Evolutionary conservation across 345 rosid genomes (phyloP), one percentile per base, ranked within the genome.

Genomic region (Passiflora organensis): DNA sequence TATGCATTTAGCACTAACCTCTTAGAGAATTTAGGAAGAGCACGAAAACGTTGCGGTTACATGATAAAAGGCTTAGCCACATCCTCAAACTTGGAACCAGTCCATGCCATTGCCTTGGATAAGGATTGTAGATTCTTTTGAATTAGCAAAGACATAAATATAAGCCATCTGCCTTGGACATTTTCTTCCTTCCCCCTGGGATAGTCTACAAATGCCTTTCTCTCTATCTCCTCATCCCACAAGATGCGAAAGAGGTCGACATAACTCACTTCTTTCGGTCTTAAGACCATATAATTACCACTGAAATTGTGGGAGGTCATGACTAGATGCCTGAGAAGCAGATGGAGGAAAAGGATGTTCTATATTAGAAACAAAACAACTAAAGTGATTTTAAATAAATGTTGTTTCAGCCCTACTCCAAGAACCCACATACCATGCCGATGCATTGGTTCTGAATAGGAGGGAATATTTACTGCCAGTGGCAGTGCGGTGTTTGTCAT

Each of bases 11-110:
- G 34, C 34, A 21, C n/a, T 25, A 55, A 71, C 76, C 69, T 65
- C 28, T 58, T 16, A 65, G 15, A 13, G 18, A 52, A 24, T 52
- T 55, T 1, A 51, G 25, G 19, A 71, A 47, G 60, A 71, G 71
- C 48, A 11, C n/a, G 13, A 47, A 43, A 18, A 62, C 20, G 46
- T 66, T 62, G 23, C 18, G 22, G 38, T 72, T 62, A 15, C 43
- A 48, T 11, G 68, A 66, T 14, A 62, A 1, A 8, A 66, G 62
- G 61, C 66, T 66, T 5, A 60, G 60, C 67, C 53, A 66, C 55
- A 6, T 51, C 63, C n/a, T 72, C 72, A 5, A 55, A 17, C 13
- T 4, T 32, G 4, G 52, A 44, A 2, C 77, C 70, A 1, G 54
- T 6, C 2, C 36, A 9, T 14, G 43, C 19, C 48, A 72, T 13